Base-by-base conservation (phyloP, 202 grass and related monocot species). In the Eragrostis tef region DNA sequence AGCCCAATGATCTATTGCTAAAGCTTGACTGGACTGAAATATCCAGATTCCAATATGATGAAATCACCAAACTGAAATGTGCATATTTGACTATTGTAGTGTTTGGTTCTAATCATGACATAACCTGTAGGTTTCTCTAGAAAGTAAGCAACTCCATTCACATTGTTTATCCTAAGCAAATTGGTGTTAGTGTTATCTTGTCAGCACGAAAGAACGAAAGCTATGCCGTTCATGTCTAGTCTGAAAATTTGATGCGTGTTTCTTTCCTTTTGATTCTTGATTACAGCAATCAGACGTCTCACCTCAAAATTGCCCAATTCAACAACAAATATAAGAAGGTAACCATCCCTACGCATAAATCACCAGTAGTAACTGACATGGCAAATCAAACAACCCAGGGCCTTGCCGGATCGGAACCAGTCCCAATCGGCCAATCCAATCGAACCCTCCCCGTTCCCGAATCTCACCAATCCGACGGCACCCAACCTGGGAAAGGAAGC, bases 401-500 rank as follows among this genome's bases (percentile, higher is more conserved):
- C 14, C 73, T 7, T 9, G 22, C 19, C 17, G 6, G n/a, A 74
- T 74, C 49, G 61, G 36, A 14, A 68, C 44, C 60, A 39, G 31
- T 9, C 25, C 25, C 39, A 45, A 20, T 56, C 21, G 21, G 27
- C 3, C 47, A 68, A 26, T 52, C 41, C 3, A 61, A 60, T 5
- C 21, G 48, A 17, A 50, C 21, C 8, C n/a, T 49, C 49, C 24
- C 67, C 73, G 4, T n/a, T 8, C 60, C 11, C 42, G 56, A 78
- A 64, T 20, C 15, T 9, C 58, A 25, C 61, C 67, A 61, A 82
- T 20, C 67, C 53, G 20, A 71, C 21, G 14, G 74, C 19, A 26
- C 73, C 45, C 36, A 31, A 45, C 51, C 36, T 51, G 39, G 20
- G 17, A 16, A 46, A 13, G 43, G 61, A 31, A 46, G 17, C 3